Evolutionary conservation across 2,329 filamentous ascomycete species (phyloP).

Genomic region (Fusarium transvaalense): DNA sequence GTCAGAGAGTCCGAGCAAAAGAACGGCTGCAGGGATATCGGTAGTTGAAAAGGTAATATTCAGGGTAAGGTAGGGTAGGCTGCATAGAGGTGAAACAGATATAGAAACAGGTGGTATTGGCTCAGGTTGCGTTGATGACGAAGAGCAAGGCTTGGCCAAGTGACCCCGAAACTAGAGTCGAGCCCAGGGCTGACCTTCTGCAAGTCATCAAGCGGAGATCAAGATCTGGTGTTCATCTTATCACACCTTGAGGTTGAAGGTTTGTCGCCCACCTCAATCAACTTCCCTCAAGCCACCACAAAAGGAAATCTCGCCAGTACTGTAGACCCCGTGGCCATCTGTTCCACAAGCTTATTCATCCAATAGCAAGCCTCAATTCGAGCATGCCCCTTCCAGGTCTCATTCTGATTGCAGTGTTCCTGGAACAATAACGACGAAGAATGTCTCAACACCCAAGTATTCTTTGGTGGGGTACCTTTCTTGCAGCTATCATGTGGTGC

Average conservation of each 20-base stretch:
- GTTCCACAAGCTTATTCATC: conserved; percentile 5
- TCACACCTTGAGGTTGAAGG: background rate
- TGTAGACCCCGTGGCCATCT: conserved; percentile 27
- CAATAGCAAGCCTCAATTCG: conserved; percentile 29
- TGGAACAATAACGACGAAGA: conserved; percentile 7
- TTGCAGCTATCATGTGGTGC: conserved; percentile 29
- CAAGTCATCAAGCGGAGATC: conserved; percentile 8
- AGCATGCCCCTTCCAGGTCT: conserved; percentile 37
- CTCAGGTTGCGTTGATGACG: background rate
- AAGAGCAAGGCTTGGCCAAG: background rate
- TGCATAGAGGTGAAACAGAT: background rate
- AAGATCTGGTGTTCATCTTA: background rate
- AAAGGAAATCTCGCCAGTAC: background rate
- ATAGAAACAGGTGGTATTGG: background rate
- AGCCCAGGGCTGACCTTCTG: conserved; percentile 1
- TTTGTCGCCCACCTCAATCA: conserved; percentile 12
- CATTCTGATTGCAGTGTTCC: conserved; percentile 29
- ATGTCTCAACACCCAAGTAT: conserved; percentile 23
- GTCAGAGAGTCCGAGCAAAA: background rate
- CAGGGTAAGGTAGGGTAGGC: background rate
- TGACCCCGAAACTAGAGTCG: background rate
- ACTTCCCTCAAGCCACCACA: conserved; percentile 16
- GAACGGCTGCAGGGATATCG: background rate
- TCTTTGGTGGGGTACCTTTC: conserved; percentile 6
- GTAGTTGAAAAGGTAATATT: background rate